Evolutionary conservation across 2,329 filamentous ascomycete species (phyloP).

Genomic region (Zalaria sp.): DNA sequence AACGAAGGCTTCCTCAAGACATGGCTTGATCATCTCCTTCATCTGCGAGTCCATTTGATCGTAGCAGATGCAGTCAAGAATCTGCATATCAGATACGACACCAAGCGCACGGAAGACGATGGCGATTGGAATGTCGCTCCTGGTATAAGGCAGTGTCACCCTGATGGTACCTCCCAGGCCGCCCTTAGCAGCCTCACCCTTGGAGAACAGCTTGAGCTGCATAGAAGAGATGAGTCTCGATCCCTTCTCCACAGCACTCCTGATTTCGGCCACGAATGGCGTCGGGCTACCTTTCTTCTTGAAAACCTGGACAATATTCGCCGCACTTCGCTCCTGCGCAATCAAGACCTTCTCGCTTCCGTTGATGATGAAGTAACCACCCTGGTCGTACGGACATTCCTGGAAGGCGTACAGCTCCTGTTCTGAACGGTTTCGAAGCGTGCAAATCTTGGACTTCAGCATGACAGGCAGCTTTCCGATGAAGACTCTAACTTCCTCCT

Average conservation of each 20-base stretch:
- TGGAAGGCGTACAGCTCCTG: conserved; percentile 81
- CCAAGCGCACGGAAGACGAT: conserved; percentile 93
- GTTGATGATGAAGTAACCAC: conserved; percentile 98
- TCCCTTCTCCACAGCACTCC: conserved; percentile 91
- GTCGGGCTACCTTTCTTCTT: conserved; percentile 94
- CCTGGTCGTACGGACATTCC: conserved; percentile 96
- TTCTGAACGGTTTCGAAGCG: conserved; percentile 69
- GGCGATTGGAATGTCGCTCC: conserved; percentile 81
- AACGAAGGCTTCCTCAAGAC: conserved; percentile 91
- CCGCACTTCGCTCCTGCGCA: conserved; percentile 90
- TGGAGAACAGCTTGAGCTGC: conserved; percentile 77
- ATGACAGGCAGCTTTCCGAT: conserved; percentile 95
- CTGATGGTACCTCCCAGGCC: conserved; percentile 79
- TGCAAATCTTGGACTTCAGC: conserved; percentile 94
- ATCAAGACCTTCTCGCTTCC: conserved; percentile 97
- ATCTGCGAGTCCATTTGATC: conserved; percentile 91
- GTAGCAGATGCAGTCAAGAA: conserved; percentile 94
- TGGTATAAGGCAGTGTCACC: conserved; percentile 85
- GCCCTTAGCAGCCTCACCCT: conserved; percentile 66
- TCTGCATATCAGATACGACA: conserved; percentile 94
- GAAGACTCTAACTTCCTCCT: conserved; percentile 60
- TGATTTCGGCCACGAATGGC: conserved; percentile 87
- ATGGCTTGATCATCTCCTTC: conserved; percentile 93
- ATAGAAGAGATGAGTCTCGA: conserved; percentile 88
- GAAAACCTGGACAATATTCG: conserved; percentile 98